These are phyloP conservation scores for Ceratocystis alfenasii DNA, from an alignment of 2,329 filamentous ascomycete genomes.

Conservation along the genomic window DNA sequence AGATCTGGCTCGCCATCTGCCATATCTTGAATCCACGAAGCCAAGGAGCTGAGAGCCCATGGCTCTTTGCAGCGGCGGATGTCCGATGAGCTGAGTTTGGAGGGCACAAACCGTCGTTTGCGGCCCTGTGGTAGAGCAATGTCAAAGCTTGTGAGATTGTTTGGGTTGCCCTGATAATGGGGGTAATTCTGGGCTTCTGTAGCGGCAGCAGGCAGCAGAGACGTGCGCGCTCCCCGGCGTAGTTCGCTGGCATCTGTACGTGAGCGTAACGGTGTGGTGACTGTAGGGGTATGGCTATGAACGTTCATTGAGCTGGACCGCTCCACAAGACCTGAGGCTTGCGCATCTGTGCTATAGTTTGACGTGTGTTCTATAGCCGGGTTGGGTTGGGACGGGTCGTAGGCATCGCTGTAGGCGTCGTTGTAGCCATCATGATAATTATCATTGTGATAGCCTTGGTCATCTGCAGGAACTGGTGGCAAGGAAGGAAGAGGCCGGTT, in stretches of 20 bases:
- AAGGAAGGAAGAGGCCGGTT: slow-evolving; percentile 52
- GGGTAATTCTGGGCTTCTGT: slow-evolving; percentile 33
- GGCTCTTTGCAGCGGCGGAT: slow-evolving; percentile 78
- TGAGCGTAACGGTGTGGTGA: slow-evolving; percentile 74
- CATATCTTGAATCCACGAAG: slow-evolving; percentile 76
- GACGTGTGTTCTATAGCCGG: neutral
- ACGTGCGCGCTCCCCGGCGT: slow-evolving; percentile 41
- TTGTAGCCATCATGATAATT: neutral
- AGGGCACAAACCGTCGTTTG: slow-evolving; percentile 71
- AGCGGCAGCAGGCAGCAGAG: slow-evolving; percentile 32
- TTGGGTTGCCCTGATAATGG: slow-evolving; percentile 44
- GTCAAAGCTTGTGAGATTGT: slow-evolving; percentile 56
- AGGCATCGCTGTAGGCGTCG: neutral
- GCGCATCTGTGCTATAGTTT: slow-evolving; percentile 30
- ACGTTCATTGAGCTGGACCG: slow-evolving; percentile 74
- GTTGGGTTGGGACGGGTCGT: neutral
- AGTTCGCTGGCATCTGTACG: slow-evolving; percentile 84
- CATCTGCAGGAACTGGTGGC: slow-evolving; percentile 33
- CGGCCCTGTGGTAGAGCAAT: slow-evolving; percentile 70
- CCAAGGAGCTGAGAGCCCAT: slow-evolving; percentile 84
- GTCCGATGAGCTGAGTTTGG: slow-evolving; percentile 68
- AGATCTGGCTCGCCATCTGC: slow-evolving; percentile 85
- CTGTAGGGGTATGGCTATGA: slow-evolving; percentile 66
- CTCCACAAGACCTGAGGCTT: slow-evolving; percentile 29
- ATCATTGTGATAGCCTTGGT: slow-evolving; percentile 8